Percentiles rank a stretch among this genome's conserved stretches.
Conservation (phyloP, 2,329 filamentous ascomycete species). For the Aureobasidium sp. region DNA sequence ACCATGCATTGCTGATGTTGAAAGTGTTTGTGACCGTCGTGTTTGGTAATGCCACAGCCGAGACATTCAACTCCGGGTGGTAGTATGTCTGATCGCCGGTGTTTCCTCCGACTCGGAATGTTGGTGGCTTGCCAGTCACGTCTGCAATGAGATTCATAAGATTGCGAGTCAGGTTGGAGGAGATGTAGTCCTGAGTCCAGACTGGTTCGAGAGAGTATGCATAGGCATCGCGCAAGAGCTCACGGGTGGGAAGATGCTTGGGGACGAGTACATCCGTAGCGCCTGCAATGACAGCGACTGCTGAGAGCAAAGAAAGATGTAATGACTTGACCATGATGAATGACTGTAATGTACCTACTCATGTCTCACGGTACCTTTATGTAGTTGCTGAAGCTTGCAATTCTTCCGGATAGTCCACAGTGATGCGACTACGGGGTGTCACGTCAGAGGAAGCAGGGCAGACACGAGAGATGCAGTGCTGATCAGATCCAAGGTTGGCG, state of each 20-base stretch:
- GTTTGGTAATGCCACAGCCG: neutral
- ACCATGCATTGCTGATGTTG: slow-evolving; percentile 6
- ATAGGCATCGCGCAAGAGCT: neutral
- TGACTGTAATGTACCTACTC: neutral
- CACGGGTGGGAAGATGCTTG: neutral
- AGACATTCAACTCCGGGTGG: neutral
- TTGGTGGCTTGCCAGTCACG: neutral
- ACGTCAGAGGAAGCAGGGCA: neutral
- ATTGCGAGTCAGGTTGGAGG: neutral
- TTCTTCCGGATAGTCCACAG: neutral
- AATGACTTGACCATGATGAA: neutral
- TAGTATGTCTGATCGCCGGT: neutral
- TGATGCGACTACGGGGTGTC: neutral
- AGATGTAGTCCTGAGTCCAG: neutral
- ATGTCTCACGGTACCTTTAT: neutral
- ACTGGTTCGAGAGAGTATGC: slow-evolving; percentile 1
- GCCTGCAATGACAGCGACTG: neutral
- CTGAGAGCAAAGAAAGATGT: neutral
- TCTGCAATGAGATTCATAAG: neutral
- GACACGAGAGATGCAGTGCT: neutral
- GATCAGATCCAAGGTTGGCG: neutral
- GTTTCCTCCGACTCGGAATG: neutral
- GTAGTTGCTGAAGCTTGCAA: neutral
- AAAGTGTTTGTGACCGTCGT: neutral
- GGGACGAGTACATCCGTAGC: neutral